phyloP scores from a whole-genome alignment of 2,329 filamentous ascomycete genomes.

The Pseudogymnoascus destructans region DNA sequence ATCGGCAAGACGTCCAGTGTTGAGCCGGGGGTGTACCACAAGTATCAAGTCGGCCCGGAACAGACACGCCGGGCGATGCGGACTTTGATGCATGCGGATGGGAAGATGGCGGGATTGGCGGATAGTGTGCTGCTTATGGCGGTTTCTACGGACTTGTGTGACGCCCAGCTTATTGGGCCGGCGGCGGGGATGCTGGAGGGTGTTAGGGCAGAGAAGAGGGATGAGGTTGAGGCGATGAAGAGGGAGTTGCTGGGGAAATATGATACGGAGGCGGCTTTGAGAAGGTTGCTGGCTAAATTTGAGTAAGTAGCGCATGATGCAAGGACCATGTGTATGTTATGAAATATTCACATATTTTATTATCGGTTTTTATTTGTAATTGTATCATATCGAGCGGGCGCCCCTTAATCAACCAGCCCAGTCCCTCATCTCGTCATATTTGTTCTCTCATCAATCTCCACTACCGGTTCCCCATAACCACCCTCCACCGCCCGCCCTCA shows the following conservation, averaged over 20 bases:
- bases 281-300: not conserved
- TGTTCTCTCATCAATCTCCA: not conserved
- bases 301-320: not conserved
- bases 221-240: not conserved
- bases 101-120: slow-evolving; percentile 12
- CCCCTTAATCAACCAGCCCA: not conserved
- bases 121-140: slow-evolving; percentile 14
- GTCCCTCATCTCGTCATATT: not conserved
- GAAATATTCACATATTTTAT: not conserved
- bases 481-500: slow-evolving; percentile 31
- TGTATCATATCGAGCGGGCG: not conserved
- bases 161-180: slow-evolving; percentile 10
- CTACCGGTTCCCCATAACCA: slow-evolving; percentile 15
- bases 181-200: not conserved
- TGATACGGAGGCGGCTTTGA: not conserved
- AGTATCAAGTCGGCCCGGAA: slow-evolving; percentile 12
- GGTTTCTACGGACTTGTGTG: slow-evolving; percentile 11
- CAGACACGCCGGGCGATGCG: slow-evolving; percentile 12
- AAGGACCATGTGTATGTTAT: not conserved
- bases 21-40: slow-evolving; percentile 12
- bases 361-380: not conserved
- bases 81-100: slow-evolving; percentile 16
- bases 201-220: slow-evolving; percentile 3
- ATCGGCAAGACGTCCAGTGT: slow-evolving; percentile 1
- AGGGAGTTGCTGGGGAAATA: not conserved